These are phyloP conservation scores for Fonsecaea pedrosoi DNA, from an alignment of 2,329 filamentous ascomycete genomes.

Conservation along the genomic window DNA sequence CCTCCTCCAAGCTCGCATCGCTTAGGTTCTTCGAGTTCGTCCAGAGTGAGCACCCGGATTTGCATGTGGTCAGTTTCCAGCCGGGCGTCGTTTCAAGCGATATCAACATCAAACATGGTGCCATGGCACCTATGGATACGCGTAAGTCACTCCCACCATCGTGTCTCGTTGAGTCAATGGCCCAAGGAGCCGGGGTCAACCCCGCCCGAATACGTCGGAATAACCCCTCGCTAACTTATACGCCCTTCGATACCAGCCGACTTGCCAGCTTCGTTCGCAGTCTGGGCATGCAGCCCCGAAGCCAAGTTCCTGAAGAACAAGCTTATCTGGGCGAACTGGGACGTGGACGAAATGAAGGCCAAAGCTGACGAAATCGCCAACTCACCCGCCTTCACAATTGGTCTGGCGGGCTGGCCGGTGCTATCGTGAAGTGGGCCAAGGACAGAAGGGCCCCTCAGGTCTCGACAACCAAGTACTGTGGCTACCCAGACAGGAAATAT, in stretches of 20 bases:
- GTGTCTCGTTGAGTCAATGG: neutral
- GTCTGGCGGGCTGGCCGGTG: slow-evolving; percentile 11
- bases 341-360: slow-evolving; percentile 57
- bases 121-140: slow-evolving; percentile 12
- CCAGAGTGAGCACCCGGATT: slow-evolving; percentile 48
- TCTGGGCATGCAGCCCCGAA: slow-evolving; percentile 56
- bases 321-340: slow-evolving; percentile 60
- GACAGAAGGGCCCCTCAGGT: neutral
- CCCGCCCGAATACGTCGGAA: neutral
- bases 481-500: no score
- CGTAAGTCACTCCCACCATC: neutral
- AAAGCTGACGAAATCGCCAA: slow-evolving; percentile 46
- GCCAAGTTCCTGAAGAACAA: slow-evolving; percentile 56
- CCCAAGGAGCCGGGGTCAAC: neutral
- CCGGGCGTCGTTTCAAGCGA: slow-evolving; percentile 46
- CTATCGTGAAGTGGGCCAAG: slow-evolving; percentile 1
- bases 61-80: slow-evolving; percentile 53
- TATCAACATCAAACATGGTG: slow-evolving; percentile 20
- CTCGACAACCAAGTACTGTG: neutral
- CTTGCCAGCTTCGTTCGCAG: slow-evolving; percentile 49
- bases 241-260: neutral
- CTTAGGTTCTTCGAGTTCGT: slow-evolving; percentile 53
- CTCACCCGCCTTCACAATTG: slow-evolving; percentile 9
- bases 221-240: neutral
- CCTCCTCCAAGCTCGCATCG: slow-evolving; percentile 51